phyloP scores from a whole-genome alignment of 257 asterid species.

The Echites panduratus region DNA sequence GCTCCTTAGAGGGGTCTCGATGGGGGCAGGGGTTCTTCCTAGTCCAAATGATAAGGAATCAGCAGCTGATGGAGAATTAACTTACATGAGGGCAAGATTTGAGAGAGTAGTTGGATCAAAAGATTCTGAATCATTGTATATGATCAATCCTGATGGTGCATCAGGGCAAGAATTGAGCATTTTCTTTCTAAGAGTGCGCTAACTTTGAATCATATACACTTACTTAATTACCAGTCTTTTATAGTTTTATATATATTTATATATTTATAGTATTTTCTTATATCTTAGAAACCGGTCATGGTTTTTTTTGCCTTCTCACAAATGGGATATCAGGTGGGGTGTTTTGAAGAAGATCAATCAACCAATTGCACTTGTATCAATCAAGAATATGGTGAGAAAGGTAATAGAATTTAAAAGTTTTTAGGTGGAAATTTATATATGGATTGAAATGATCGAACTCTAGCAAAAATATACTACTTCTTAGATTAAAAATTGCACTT shows the following conservation, averaged over 20 bases:
- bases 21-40: slow-evolving; percentile 94
- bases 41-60: slow-evolving; percentile 30
- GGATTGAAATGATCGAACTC: no score
- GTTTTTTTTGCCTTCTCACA: no score
- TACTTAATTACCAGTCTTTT: background rate
- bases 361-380: background rate
- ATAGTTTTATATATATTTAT: no score
- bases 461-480: no score
- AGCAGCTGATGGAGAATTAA: slow-evolving; percentile 50
- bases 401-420: background rate
- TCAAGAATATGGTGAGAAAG: background rate
- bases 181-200: slow-evolving; percentile 50
- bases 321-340: no score
- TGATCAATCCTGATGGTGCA: slow-evolving; percentile 91
- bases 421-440: background rate
- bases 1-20: slow-evolving; percentile 77
- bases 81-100: slow-evolving; percentile 79
- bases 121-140: slow-evolving; percentile 74
- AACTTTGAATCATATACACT: background rate
- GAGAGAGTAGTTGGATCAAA: slow-evolving; percentile 77
- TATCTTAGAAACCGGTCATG: no score
- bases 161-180: slow-evolving; percentile 83
- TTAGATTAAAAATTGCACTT: no score
- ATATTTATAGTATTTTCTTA: no score
- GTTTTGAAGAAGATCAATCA: background rate